Evolutionary conservation across 306 rosid genomes (phyloP).

Genomic region (Hylodesmum podocarpum): DNA sequence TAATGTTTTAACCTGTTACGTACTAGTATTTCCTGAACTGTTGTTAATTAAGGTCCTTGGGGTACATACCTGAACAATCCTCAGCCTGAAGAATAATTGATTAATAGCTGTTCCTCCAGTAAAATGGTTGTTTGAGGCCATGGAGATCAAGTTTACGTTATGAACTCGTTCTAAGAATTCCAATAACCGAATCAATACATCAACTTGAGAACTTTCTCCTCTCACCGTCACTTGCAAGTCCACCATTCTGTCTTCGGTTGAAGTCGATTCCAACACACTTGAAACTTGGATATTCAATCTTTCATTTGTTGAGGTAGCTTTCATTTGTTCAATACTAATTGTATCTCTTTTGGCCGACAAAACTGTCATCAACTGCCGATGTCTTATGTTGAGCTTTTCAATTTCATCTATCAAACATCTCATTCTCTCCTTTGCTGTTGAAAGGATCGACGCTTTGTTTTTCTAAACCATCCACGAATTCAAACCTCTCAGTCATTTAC

Average conservation of each 20-base stretch:
- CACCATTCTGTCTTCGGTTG: constrained; percentile 42
- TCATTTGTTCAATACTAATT: background rate
- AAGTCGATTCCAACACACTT: constrained; percentile 44
- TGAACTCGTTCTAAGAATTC: constrained; percentile 54
- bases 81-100: constrained; percentile 56
- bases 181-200: constrained; percentile 52
- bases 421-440: constrained; percentile 61
- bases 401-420: constrained; percentile 48
- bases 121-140: constrained; percentile 47
- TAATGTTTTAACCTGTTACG: no score
- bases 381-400: constrained; percentile 50
- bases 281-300: constrained; percentile 47
- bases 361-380: constrained; percentile 43
- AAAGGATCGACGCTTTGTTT: constrained; percentile 69
- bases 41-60: no score
- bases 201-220: constrained; percentile 43
- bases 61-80: constrained; percentile 63
- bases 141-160: constrained; percentile 55
- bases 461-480: constrained; percentile 38
- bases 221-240: constrained; percentile 59
- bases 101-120: constrained; percentile 30
- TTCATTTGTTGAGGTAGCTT: constrained; percentile 30
- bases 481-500: background rate
- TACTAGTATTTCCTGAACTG: no score
- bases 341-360: constrained; percentile 7